Percentiles rank a stretch among this genome's conserved stretches.
Evolutionary conservation across 106 monocot genomes (phyloP).

Genomic region (Xerophyta viscosa): DNA sequence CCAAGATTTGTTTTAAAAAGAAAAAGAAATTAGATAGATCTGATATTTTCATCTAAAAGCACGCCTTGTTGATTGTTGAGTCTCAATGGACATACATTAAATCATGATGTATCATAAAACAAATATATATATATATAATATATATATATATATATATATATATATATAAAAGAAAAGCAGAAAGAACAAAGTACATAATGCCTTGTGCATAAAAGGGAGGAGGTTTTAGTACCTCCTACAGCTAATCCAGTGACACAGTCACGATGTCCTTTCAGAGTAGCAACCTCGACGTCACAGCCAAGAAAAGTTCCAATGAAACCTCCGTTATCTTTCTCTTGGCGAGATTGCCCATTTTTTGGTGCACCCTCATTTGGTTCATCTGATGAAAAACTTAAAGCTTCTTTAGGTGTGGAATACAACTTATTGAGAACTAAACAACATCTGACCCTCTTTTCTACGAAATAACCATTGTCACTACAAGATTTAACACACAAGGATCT

Average conservation of each 20-base stretch:
- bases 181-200: no score
- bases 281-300: constrained; percentile 19
- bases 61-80: no score
- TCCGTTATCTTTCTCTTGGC: constrained; percentile 22
- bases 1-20: neutral
- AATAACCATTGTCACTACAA: constrained; percentile 13
- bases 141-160: no score
- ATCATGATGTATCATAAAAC: no score
- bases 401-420: constrained; percentile 5
- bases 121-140: no score
- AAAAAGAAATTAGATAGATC: neutral
- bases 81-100: no score
- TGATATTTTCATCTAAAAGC: no score
- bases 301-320: constrained; percentile 4
- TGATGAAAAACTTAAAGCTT: constrained; percentile 2
- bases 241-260: constrained; percentile 76
- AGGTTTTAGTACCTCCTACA: constrained; percentile 70
- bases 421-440: constrained; percentile 49
- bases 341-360: constrained; percentile 8
- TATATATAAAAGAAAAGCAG: neutral
- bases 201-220: no score
- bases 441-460: constrained; percentile 13
- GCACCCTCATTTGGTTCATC: constrained; percentile 2
- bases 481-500: constrained; percentile 18
- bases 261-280: constrained; percentile 53